Evolutionary conservation across 2,329 filamentous ascomycete genomes (phyloP), one percentile per base, ranked within the genome.

Genomic region (Passalora sequoiae): DNA sequence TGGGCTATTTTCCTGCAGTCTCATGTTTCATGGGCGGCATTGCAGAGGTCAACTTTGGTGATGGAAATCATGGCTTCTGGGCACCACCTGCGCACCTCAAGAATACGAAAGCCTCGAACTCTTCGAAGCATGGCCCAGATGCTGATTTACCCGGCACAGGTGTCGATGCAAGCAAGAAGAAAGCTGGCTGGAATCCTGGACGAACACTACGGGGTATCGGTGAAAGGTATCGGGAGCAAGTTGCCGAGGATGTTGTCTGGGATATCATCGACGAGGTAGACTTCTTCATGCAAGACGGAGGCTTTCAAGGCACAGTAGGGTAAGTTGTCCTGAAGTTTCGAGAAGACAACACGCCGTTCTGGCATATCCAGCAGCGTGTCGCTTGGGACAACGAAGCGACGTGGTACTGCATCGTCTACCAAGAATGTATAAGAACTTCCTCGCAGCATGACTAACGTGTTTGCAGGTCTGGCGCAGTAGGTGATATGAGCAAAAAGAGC

Each of bases 221-320:
- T 6, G 86, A 94, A 49, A 79, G 92, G 22, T 97, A 89, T 66
- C 80, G 81, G 46, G 89, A 98, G 62, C 91, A 97, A 69, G 89
- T 98, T 49, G 89, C 84, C 10, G 92, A 98, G 68, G 92, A 98
- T 59, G 74, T 96, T 17, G 77, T 95, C 21, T 95, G 89, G 63
- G 92, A 98, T 65, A 77, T 98, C 40, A 75, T 97, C 22, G 92
- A 98, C 60, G 92, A 98, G 67, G 86, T 94, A 37, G 89, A 94
- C 69, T 92, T 86, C 68, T 94, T 80, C 82, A 75, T 82, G 64
- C 79, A 86, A 60, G 86, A 88, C 51, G 71, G 70, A 4, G 71
- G 69, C 5, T 70, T 65, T 58, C 61, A 50, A 12, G 58, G 59
- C 2, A 52, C 44, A 12, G 58, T 55, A 9, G 58, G 57, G n/a